These are phyloP conservation scores for Rhamnella rubrinervis DNA, from an alignment of 331 rosid genomes.

Conservation along the genomic window DNA sequence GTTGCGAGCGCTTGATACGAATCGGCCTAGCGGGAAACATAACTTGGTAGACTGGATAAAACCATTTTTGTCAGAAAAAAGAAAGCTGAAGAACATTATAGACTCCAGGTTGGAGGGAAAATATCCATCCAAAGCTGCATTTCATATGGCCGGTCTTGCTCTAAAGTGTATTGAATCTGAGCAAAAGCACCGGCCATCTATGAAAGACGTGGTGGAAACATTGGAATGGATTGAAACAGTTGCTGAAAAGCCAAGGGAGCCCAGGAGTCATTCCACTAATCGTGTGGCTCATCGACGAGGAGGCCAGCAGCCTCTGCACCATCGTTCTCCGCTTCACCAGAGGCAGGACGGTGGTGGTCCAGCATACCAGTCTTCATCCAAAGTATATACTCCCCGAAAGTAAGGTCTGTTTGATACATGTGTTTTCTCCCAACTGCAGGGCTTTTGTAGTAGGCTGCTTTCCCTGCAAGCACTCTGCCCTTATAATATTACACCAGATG, in stretches of 20 bases:
- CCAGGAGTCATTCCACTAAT: constrained; percentile 31
- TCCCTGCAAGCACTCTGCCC: neutral
- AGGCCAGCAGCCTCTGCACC: constrained; percentile 48
- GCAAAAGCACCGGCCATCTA: constrained; percentile 76
- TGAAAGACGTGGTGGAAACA: constrained; percentile 73
- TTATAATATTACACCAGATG: neutral
- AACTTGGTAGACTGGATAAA: constrained; percentile 76
- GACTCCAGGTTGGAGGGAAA: constrained; percentile 62
- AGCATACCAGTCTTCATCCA: constrained; percentile 17
- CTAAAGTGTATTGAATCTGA: constrained; percentile 74
- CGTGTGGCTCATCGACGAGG: constrained; percentile 35
- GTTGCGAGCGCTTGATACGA: constrained; percentile 59
- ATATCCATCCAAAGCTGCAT: constrained; percentile 84
- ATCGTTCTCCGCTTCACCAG: constrained; percentile 58
- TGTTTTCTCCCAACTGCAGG: constrained; percentile 10
- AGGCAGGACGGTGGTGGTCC: constrained; percentile 24
- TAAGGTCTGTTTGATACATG: constrained; percentile 9
- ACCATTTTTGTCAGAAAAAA: constrained; percentile 64
- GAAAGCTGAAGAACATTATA: constrained; percentile 70
- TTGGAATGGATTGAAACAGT: constrained; percentile 60
- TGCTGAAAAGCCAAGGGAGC: constrained; percentile 46
- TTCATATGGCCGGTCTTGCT: constrained; percentile 67
- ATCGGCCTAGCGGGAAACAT: constrained; percentile 68
- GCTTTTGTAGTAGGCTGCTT: neutral
- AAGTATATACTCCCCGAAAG: constrained; percentile 17